A percentile compares a stretch with the other conserved stretches of the same genome.
phyloP scores from a whole-genome alignment of 1,284 basidiomycete species.

The Uromyces viciae-fabae region DNA sequence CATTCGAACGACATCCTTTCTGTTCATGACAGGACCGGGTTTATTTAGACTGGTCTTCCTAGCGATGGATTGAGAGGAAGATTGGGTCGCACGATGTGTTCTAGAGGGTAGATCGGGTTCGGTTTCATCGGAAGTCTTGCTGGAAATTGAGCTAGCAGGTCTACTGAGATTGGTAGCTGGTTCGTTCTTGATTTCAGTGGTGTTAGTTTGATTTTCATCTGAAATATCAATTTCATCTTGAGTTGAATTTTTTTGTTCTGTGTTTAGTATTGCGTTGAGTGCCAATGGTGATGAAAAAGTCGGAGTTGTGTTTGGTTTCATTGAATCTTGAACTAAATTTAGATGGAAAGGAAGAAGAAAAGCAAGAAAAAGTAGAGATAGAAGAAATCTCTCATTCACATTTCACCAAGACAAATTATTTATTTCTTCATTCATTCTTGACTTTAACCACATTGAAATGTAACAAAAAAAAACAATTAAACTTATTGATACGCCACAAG shows the following conservation, averaged over 20 bases:
- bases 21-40: slow-evolving; percentile 10
- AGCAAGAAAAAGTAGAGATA: too few relatives aligned
- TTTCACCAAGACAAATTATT: too few relatives aligned
- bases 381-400: too few relatives aligned
- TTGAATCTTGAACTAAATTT: too few relatives aligned
- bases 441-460: too few relatives aligned
- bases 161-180: not conserved
- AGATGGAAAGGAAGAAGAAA: too few relatives aligned
- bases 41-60: slow-evolving; percentile 41
- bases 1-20: slow-evolving; percentile 39
- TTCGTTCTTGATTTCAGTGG: not conserved
- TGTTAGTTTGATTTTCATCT: not conserved
- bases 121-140: not conserved
- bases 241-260: not conserved
- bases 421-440: too few relatives aligned
- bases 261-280: not conserved
- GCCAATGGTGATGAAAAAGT: slow-evolving; percentile 35
- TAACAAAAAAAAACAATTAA: too few relatives aligned
- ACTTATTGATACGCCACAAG: too few relatives aligned
- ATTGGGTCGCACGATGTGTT: not conserved
- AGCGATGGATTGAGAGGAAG: slow-evolving; percentile 11
- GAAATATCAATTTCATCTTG: not conserved
- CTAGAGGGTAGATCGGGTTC: slow-evolving; percentile 5
- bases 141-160: not conserved
- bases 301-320: slow-evolving; percentile 29